These are phyloP conservation scores for Byssothecium circinans DNA, from an alignment of 2,329 filamentous ascomycete genomes.

Conservation along the genomic window DNA sequence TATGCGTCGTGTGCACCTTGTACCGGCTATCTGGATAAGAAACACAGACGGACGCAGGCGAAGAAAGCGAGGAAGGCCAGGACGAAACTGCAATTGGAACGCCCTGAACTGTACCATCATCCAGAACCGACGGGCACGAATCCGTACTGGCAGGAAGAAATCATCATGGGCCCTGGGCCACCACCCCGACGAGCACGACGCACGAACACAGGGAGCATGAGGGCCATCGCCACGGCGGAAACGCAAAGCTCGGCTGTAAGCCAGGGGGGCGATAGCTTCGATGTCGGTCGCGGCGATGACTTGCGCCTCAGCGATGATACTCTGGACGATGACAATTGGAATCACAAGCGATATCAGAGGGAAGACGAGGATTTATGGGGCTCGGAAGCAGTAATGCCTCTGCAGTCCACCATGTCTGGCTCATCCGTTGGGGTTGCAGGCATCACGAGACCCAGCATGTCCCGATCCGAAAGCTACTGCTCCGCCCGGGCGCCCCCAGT, in stretches of 20 bases:
- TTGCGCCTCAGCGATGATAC: conserved; percentile 25
- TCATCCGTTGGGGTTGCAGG: conserved; percentile 36
- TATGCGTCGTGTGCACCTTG: conserved; percentile 78
- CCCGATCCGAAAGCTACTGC: conserved; percentile 41
- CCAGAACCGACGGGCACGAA: conserved; percentile 84
- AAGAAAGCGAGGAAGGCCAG: conserved; percentile 68
- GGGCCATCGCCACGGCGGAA: conserved; percentile 61
- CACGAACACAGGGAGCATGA: conserved; percentile 57
- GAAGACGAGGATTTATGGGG: conserved; percentile 90
- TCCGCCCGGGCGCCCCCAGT: conserved; percentile 65
- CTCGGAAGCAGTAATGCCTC: conserved; percentile 48
- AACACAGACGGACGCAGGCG: conserved; percentile 71
- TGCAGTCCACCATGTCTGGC: conserved; percentile 30
- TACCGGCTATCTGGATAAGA: conserved; percentile 67
- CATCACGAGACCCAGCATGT: conserved; percentile 32
- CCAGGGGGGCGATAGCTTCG: conserved; percentile 45
- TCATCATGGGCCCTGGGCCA: conserved; percentile 74
- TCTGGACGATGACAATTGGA: conserved; percentile 62
- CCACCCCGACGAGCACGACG: conserved; percentile 61
- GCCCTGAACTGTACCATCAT: conserved; percentile 75
- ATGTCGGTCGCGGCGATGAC: conserved; percentile 28
- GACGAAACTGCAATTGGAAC: conserved; percentile 64
- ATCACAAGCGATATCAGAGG: conserved; percentile 76
- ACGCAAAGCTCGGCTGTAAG: conserved; percentile 53
- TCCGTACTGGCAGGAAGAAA: conserved; percentile 85